These are phyloP conservation scores for Phytophthora ramorum DNA, from an alignment of 352 stramenopile species.

Conservation along the genomic window DNA sequence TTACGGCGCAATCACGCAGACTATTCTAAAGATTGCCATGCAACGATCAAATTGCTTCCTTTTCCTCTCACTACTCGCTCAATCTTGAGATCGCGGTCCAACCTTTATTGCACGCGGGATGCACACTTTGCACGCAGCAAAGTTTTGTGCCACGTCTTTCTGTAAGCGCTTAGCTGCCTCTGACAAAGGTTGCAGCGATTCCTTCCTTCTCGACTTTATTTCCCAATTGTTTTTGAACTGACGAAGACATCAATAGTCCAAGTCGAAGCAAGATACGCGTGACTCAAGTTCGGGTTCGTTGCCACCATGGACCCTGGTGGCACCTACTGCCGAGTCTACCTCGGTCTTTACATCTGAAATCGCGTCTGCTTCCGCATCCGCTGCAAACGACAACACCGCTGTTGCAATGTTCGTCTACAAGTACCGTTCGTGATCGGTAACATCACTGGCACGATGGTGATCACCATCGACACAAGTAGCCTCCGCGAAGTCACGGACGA, in stretches of 20 bases:
- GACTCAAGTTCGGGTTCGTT: too few relatives aligned
- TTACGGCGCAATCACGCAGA: not conserved
- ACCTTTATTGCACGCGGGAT: not conserved
- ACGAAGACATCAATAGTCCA: too few relatives aligned
- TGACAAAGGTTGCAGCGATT: too few relatives aligned
- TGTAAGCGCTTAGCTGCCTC: too few relatives aligned
- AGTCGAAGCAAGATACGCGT: too few relatives aligned
- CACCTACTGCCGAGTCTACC: constrained; percentile 38
- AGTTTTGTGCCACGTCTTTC: too few relatives aligned
- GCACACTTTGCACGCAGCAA: not conserved
- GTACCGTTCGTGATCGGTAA: constrained; percentile 5
- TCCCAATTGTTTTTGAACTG: too few relatives aligned
- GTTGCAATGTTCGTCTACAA: constrained; percentile 4
- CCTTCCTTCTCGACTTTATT: too few relatives aligned
- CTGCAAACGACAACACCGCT: not conserved
- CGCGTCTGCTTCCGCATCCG: not conserved
- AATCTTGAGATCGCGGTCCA: not conserved
- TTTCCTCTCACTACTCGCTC: not conserved
- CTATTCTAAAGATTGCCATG: too few relatives aligned
- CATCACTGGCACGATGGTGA: constrained; percentile 9
- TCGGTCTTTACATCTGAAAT: constrained; percentile 6
- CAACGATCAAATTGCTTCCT: not conserved
- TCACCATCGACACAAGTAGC: constrained; percentile 10
- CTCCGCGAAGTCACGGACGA: not conserved
- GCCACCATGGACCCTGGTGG: too few relatives aligned